Percentiles rank a stretch among this genome's conserved stretches.
phyloP scores from a whole-genome alignment of 106 monocot genomes.

The Amphibolis antarctica region DNA sequence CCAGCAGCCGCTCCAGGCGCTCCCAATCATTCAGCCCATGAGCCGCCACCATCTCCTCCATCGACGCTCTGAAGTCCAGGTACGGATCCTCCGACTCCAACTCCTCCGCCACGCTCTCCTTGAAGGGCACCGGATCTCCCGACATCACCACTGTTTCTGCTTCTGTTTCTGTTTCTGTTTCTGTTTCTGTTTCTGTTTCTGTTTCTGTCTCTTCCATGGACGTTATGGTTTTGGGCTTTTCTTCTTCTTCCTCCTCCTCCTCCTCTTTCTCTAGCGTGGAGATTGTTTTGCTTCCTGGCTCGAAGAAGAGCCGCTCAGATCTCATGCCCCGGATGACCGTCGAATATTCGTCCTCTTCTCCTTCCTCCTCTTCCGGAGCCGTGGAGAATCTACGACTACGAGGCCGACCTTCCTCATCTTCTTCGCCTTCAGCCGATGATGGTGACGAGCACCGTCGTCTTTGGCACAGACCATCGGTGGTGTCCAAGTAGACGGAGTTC shows the following conservation, averaged over 20 bases:
- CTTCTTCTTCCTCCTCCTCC: no score
- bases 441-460: no score
- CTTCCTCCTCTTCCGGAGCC: conserved; percentile 4
- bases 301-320: conserved; percentile 39
- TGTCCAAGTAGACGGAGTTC: conserved; percentile 1
- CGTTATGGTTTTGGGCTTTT: not conserved
- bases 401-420: not conserved
- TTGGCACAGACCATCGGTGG: not conserved
- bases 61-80: conserved; percentile 50
- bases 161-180: not conserved
- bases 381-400: conserved; percentile 13
- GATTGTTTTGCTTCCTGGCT: conserved; percentile 10
- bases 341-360: not conserved
- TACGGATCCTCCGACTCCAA: conserved; percentile 54
- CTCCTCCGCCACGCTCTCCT: conserved; percentile 44
- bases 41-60: conserved; percentile 62
- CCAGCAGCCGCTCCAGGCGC: conserved; percentile 46
- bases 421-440: not conserved
- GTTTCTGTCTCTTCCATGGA: not conserved
- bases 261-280: no score
- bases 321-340: conserved; percentile 11
- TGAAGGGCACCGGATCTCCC: conserved; percentile 6
- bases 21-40: conserved; percentile 39
- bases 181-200: not conserved
- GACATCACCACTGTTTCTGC: not conserved